phyloP scores from a whole-genome alignment of 2,329 filamentous ascomycete species.

The Colletotrichum karsti region DNA sequence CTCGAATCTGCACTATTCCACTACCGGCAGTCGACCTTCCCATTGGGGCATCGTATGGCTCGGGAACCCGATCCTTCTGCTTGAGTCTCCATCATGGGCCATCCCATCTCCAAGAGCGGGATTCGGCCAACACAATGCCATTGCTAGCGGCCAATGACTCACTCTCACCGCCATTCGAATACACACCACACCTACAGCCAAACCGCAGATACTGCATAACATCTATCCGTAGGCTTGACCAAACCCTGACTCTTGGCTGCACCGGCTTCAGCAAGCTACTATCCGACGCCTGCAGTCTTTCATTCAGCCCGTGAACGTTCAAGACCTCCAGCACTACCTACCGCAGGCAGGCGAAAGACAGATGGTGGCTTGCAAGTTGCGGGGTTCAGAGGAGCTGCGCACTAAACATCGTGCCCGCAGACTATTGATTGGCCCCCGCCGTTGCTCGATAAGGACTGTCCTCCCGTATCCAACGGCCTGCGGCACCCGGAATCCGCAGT shows the following conservation, averaged over 20 bases:
- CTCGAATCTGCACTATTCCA: background rate
- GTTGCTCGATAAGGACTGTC: background rate
- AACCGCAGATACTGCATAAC: background rate
- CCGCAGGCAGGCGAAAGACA: too few relatives aligned
- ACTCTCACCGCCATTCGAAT: constrained; percentile 26
- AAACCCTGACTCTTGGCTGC: background rate
- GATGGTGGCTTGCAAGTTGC: background rate
- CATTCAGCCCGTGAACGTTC: background rate
- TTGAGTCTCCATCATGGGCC: background rate
- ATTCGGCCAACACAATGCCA: background rate
- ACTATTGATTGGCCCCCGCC: background rate
- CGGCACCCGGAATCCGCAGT: constrained; percentile 1
- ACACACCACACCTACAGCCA: background rate
- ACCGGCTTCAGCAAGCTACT: background rate
- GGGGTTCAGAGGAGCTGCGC: constrained; percentile 2
- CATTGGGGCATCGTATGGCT: constrained; percentile 2
- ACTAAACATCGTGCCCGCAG: background rate
- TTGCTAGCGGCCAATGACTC: constrained; percentile 14
- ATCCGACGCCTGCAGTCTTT: constrained; percentile 1
- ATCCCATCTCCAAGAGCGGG: background rate
- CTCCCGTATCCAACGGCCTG: background rate
- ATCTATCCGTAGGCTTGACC: background rate
- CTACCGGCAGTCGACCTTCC: constrained; percentile 14
- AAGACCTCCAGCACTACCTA: too few relatives aligned
- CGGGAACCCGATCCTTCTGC: constrained; percentile 11